These are phyloP conservation scores for Clausena lansium DNA, from an alignment of 345 rosid genomes.

Conservation along the genomic window DNA sequence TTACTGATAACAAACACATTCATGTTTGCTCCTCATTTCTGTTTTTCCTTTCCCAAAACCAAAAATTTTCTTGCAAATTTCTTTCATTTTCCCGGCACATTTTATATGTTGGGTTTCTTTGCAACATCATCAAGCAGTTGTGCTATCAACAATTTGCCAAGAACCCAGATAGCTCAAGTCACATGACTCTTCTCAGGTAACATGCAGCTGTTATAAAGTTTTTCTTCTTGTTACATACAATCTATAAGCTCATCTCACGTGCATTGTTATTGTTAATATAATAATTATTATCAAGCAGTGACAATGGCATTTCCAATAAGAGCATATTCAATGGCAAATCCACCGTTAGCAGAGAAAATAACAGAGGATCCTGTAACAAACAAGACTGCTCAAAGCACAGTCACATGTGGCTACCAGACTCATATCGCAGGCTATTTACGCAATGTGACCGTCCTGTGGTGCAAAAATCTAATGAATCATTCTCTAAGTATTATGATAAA, in stretches of 20 bases:
- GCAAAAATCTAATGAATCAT: slow-evolving; percentile 71
- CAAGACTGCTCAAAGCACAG: slow-evolving; percentile 70
- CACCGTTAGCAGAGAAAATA: slow-evolving; percentile 41
- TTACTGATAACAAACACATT: slow-evolving; percentile 4
- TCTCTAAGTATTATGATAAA: slow-evolving; percentile 61
- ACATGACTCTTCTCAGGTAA: not conserved
- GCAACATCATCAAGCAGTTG: not conserved
- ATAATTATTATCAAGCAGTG: not conserved
- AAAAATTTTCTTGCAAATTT: not conserved
- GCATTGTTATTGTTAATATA: not conserved
- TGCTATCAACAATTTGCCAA: not conserved
- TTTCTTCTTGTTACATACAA: too few relatives aligned
- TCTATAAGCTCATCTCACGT: not conserved
- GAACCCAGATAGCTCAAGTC: not conserved
- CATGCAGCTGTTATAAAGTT: too few relatives aligned
- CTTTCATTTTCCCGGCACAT: not conserved
- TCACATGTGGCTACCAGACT: slow-evolving; percentile 68
- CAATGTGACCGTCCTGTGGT: slow-evolving; percentile 65
- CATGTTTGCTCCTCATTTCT: slow-evolving; percentile 10
- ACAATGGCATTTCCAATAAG: slow-evolving; percentile 29
- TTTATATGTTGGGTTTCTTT: not conserved
- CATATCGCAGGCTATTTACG: slow-evolving; percentile 65
- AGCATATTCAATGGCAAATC: slow-evolving; percentile 22
- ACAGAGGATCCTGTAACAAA: slow-evolving; percentile 45
- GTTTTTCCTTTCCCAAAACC: slow-evolving; percentile 15